Evolutionary conservation across 2,329 filamentous ascomycete species (phyloP), one percentile per base, ranked within the genome.

Genomic region (Aspergillus jensenii): DNA sequence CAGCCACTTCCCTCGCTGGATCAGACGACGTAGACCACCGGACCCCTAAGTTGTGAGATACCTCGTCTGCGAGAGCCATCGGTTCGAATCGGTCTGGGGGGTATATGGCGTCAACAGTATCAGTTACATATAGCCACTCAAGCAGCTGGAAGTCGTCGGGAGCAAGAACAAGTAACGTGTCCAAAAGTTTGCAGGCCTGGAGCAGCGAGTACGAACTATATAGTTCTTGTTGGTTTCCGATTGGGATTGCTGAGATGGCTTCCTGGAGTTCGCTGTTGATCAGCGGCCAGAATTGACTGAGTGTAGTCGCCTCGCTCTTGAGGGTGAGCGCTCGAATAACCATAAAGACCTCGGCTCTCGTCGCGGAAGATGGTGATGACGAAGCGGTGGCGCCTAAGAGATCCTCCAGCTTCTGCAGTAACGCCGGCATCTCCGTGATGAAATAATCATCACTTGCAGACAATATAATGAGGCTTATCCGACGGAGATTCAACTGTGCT

Each of bases 131-230:
- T 4, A 98, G 85, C 95, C 95, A 99, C 78, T 97, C 91, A 68
- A 96, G 89, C n/a, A 98, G 84, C 74, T 98, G 95, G 76, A 98
- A 99, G 72, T 99, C 95, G 65, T 99, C 95, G 0, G 93, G 93
- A 4, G 90, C 89, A 7, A 93, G 81, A 44, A 91, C 88, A 14
- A 98, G 84, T n/a, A 99, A 81, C 19, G 92, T 81, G 69, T 99
- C 95, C 3, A 99, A 83, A 3, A 99, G 82, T 71, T 98, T 99
- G 77, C 93, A 97, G 0, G 92, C 93, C 73, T 99, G 93, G 3
- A 99, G 78, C 15, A 97, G 79, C 2, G 90, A 87, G 2, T 86
- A 78, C 64, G 91, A 89, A 68, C 85, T 90, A 75, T 91, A 96
- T 11, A 85, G 88, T 23, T 95, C 90, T 12, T 86, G 88, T 67